Base-by-base conservation (phyloP, 345 rosid species). In the sweet orange (Citrus sinensis) region DNA sequence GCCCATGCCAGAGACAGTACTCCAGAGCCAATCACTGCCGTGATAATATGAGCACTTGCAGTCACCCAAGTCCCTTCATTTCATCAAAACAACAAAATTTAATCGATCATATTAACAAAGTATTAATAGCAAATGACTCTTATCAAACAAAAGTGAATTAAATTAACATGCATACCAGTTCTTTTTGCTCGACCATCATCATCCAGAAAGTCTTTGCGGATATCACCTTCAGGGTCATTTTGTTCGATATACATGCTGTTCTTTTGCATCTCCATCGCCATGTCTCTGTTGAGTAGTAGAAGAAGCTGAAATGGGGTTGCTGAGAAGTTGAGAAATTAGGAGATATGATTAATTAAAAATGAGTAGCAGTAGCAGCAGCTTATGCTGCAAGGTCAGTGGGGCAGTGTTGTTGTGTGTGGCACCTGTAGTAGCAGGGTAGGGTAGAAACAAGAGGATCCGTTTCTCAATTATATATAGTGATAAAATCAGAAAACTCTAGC, bases 21-120 rank as follows among this genome's bases (percentile, higher is more conserved):
- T 24, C 98, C 98, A 29, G 95, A 93, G 9, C 97, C 98, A 24
- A 95, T 95, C 81, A 95, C 98, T 0, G 98, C 97, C 0, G 98
- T 95, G 51, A 95, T 95, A 42, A 95, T 95, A 79, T 95, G 98
- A 3, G 98, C 93, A 74, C 95, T 91, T 0, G 93, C 98, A 9
- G 94, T 91, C 8, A 90, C 24, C 94, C 94, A 88, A 32, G 95
- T 93, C 67, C 99, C 99, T 95, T 62, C 71, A 79, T 14, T 71
- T 42, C 13, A 58, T n/a, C 62, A 42, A 46, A 66, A 34, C 11
- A 61, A 37, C 55, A 56, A 42, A 62, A 62, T 9, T 29, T 16
- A 29, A 16, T 13, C 13, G 58, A 6, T 6, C 0, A n/a, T 37
- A 46, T 61, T 19, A 39, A 7, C 25, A 13, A 16, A 8, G 10